These are phyloP conservation scores for Herpetomonas tarakana DNA, from an alignment of 208 protist species.

Conservation along the genomic window DNA sequence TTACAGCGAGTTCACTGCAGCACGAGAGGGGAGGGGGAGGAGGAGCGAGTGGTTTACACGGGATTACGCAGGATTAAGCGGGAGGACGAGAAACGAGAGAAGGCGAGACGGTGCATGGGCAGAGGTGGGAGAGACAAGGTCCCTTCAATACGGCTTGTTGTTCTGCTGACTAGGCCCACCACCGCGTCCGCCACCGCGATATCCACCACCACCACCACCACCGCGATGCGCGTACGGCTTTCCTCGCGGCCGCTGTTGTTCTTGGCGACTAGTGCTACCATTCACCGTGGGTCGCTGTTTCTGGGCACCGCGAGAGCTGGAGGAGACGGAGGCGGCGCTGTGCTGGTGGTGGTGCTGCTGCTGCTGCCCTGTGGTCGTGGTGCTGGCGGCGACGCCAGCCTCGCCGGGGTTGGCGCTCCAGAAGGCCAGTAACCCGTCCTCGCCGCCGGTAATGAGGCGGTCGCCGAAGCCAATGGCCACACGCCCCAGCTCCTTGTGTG, in stretches of 20 bases:
- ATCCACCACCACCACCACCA: slow-evolving; percentile 16
- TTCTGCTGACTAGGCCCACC: no score
- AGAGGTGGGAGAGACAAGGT: no score
- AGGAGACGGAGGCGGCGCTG: slow-evolving; percentile 11
- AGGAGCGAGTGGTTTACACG: no score
- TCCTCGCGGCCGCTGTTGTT: not conserved
- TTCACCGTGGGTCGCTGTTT: not conserved
- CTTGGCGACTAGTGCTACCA: not conserved
- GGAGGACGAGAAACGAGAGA: no score
- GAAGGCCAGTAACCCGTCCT: slow-evolving; percentile 76
- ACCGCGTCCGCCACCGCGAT: slow-evolving; percentile 14
- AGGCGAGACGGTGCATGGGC: no score
- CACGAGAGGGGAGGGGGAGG: no score
- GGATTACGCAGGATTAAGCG: no score
- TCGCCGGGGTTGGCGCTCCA: slow-evolving; percentile 33
- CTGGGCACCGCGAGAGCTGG: slow-evolving; percentile 1
- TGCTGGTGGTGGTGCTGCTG: slow-evolving; percentile 1
- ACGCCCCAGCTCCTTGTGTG: slow-evolving; percentile 65
- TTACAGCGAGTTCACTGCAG: no score
- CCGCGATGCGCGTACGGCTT: slow-evolving; percentile 2
- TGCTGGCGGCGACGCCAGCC: not conserved
- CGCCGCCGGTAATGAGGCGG: slow-evolving; percentile 74
- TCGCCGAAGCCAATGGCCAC: slow-evolving; percentile 64
- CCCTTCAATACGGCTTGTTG: no score
- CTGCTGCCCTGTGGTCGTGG: no score